Percentiles rank a stretch among this genome's conserved stretches.
Conservation (phyloP, 257 asterid species). For the Ilex aquifolium region DNA sequence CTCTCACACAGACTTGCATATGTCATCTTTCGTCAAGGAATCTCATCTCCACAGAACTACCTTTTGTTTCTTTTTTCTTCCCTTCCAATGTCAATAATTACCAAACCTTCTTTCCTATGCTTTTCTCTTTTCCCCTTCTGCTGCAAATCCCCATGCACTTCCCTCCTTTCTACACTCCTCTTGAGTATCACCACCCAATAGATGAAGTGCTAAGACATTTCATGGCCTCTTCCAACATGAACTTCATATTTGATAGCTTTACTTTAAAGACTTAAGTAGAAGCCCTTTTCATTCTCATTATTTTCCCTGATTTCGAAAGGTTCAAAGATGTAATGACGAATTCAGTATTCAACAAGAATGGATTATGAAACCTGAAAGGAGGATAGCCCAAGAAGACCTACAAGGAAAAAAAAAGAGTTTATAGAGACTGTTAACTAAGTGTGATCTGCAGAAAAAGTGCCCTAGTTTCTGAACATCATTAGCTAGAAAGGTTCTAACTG, state of each 20-base stretch:
- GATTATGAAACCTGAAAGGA: neutral
- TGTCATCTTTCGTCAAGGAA: constrained; percentile 55
- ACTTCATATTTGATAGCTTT: neutral
- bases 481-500: neutral
- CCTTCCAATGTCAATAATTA: constrained; percentile 41
- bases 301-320: too few species aligned
- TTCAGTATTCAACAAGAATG: too few species aligned
- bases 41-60: constrained; percentile 48
- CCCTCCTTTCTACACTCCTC: constrained; percentile 26
- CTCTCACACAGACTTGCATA: constrained; percentile 24
- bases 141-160: constrained; percentile 54
- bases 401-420: neutral
- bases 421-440: neutral
- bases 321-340: too few species aligned
- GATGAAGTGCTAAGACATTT: constrained; percentile 27
- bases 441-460: neutral
- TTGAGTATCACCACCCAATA: constrained; percentile 43
- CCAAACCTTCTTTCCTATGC: constrained; percentile 50
- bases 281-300: neutral
- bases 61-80: constrained; percentile 52
- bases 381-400: neutral
- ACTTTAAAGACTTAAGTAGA: too few species aligned
- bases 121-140: constrained; percentile 39
- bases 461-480: neutral
- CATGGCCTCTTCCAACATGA: constrained; percentile 17